Conservation (phyloP, 169 alveolate species). For the Plasmodium gonderi region DNA sequence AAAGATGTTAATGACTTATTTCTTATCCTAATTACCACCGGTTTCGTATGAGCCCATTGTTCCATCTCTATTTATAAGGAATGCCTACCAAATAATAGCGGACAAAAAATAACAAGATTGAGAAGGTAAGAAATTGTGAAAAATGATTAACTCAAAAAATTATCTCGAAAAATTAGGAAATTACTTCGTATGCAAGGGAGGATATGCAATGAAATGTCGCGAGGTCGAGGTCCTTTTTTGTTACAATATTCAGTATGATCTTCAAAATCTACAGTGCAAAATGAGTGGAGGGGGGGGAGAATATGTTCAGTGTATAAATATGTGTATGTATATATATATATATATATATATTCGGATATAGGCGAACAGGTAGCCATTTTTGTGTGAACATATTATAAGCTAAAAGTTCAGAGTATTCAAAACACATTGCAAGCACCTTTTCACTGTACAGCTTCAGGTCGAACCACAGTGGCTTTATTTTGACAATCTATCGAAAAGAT, state of each 20-base stretch:
- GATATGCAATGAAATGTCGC: slow-evolving; percentile 52
- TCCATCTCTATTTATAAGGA: slow-evolving; percentile 6
- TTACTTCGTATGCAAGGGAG: slow-evolving; percentile 64
- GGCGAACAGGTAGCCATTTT: neutral
- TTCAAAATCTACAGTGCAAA: slow-evolving; percentile 35
- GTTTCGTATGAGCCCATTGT: neutral
- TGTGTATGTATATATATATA: neutral
- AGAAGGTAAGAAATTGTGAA: neutral
- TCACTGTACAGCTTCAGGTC: slow-evolving; percentile 48
- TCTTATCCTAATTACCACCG: slow-evolving; percentile 2
- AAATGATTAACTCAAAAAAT: neutral
- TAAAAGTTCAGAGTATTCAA: neutral
- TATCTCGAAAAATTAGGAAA: neutral
- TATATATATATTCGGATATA: neutral
- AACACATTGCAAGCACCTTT: neutral
- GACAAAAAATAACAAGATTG: neutral
- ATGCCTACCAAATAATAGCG: neutral
- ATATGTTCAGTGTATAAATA: neutral
- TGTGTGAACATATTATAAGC: neutral
- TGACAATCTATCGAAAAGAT: slow-evolving; percentile 30
- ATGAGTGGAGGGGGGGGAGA: neutral
- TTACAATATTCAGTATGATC: slow-evolving; percentile 49
- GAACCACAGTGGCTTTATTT: slow-evolving; percentile 72
- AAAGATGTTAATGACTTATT: neutral
- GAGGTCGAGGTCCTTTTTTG: slow-evolving; percentile 65